Conservation (phyloP, 208 protist genomes). For the Trypanosoma conorhini region DNA sequence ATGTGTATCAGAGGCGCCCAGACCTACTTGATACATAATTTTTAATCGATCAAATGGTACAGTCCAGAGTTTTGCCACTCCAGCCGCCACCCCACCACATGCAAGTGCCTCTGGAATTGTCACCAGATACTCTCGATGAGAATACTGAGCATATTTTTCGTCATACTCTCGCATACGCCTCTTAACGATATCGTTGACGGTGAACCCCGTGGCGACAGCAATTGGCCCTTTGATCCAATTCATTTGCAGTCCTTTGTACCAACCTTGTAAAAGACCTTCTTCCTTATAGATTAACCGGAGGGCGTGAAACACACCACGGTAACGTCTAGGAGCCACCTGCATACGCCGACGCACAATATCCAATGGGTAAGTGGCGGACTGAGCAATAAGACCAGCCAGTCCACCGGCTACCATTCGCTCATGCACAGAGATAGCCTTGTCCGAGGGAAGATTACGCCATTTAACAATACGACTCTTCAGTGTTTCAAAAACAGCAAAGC, state of each 20-base stretch:
- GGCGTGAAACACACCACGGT: constrained; percentile 65
- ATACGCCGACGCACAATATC: constrained; percentile 94
- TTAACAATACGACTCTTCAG: constrained; percentile 77
- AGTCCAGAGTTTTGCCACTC: constrained; percentile 88
- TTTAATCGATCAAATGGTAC: constrained; percentile 93
- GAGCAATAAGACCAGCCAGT: constrained; percentile 87
- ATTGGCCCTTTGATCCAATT: constrained; percentile 96
- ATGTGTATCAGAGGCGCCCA: constrained; percentile 31
- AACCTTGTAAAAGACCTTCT: constrained; percentile 74
- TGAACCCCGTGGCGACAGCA: constrained; percentile 88
- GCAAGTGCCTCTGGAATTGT: constrained; percentile 74
- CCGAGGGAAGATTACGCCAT: constrained; percentile 46
- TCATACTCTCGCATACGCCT: constrained; percentile 70
- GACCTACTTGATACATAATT: constrained; percentile 93
- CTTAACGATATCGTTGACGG: constrained; percentile 92
- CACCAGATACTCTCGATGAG: constrained; percentile 46
- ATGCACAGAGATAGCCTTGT: constrained; percentile 68
- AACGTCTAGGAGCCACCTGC: constrained; percentile 85
- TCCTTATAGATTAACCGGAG: constrained; percentile 67
- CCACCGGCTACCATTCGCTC: constrained; percentile 80
- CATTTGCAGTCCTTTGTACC: constrained; percentile 93
- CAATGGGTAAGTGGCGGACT: constrained; percentile 94
- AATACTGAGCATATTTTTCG: constrained; percentile 45
- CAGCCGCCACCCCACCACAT: constrained; percentile 91
- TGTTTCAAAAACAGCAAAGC: constrained; percentile 93